Percentiles rank a stretch among this genome's conserved stretches.
Evolutionary conservation across 768 basidiomycete genomes (phyloP).

Genomic region (Suillus cothurnatus): DNA sequence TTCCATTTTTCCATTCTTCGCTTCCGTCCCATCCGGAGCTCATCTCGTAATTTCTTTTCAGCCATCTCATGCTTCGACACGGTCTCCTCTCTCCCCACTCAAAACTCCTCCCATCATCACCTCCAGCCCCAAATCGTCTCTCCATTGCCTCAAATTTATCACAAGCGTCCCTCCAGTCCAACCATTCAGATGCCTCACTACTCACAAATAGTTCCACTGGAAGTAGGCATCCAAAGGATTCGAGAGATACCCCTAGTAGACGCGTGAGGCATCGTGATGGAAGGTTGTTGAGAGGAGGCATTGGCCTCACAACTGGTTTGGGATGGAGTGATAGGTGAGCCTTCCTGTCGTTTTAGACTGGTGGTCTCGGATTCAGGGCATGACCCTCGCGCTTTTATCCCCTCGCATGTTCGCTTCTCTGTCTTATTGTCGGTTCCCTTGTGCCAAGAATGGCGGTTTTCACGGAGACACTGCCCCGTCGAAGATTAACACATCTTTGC

Average conservation of each 20-base stretch:
- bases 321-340: constrained; percentile 76
- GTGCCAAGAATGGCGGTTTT: background rate
- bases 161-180: constrained; percentile 29
- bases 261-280: constrained; percentile 67
- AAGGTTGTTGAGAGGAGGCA: constrained; percentile 54
- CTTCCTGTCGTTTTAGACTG: background rate
- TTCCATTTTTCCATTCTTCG: background rate
- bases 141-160: constrained; percentile 28
- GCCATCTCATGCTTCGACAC: constrained; percentile 66
- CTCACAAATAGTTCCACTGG: constrained; percentile 23
- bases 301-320: constrained; percentile 70
- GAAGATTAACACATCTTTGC: background rate
- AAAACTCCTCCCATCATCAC: constrained; percentile 49
- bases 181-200: constrained; percentile 15
- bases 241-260: constrained; percentile 57
- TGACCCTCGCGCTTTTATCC: background rate
- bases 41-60: constrained; percentile 24
- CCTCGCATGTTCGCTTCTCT: constrained; percentile 1
- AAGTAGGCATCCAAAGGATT: constrained; percentile 46
- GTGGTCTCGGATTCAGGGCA: background rate
- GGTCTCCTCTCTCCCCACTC: constrained; percentile 69
- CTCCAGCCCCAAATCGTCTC: constrained; percentile 23
- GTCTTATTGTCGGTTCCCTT: constrained; percentile 11
- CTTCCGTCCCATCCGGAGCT: background rate
- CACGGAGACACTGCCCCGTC: background rate